Conservation (phyloP, 495 filamentous ascomycete species). For the Recurvomyces mirabilis region DNA sequence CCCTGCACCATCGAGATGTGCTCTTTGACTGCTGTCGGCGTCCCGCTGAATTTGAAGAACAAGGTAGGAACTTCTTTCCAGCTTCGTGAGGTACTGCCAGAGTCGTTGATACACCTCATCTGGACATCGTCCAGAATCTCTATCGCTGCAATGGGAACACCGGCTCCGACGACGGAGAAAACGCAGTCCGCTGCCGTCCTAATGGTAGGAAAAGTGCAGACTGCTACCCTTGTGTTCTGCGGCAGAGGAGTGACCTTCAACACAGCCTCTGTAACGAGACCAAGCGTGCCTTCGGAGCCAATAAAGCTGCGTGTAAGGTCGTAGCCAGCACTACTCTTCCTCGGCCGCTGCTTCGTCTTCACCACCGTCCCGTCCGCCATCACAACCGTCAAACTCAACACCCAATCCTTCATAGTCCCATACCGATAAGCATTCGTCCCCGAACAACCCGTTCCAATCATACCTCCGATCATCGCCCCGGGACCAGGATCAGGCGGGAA, state of each 20-base stretch:
- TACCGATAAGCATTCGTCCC: conserved; percentile 92
- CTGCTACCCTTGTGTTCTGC: conserved; percentile 66
- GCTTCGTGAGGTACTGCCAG: conserved; percentile 55
- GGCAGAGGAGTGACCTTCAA: conserved; percentile 76
- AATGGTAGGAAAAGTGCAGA: conserved; percentile 67
- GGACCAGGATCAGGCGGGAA: conserved; percentile 78
- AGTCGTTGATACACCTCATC: conserved; percentile 82
- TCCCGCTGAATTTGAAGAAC: conserved; percentile 92
- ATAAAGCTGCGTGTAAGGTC: conserved; percentile 77
- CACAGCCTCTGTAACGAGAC: conserved; percentile 76
- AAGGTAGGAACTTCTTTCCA: conserved; percentile 78
- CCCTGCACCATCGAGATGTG: conserved; percentile 62
- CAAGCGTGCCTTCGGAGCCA: conserved; percentile 86
- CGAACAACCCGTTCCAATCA: conserved; percentile 88
- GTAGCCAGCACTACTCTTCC: conserved; percentile 79
- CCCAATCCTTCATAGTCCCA: conserved; percentile 96
- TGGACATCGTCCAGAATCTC: conserved; percentile 90
- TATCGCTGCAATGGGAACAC: conserved; percentile 75
- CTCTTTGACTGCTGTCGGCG: conserved; percentile 63
- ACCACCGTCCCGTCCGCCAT: conserved; percentile 85
- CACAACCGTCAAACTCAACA: conserved; percentile 79
- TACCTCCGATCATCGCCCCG: conserved; percentile 83
- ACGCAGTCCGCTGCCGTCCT: conserved; percentile 73
- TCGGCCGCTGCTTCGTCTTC: conserved; percentile 67
- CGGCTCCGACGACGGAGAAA: conserved; percentile 63